Percentiles rank a stretch among this genome's conserved stretches.
Conservation (phyloP, 2,329 filamentous ascomycete genomes). For the Sporothrix brunneoviolacea region DNA sequence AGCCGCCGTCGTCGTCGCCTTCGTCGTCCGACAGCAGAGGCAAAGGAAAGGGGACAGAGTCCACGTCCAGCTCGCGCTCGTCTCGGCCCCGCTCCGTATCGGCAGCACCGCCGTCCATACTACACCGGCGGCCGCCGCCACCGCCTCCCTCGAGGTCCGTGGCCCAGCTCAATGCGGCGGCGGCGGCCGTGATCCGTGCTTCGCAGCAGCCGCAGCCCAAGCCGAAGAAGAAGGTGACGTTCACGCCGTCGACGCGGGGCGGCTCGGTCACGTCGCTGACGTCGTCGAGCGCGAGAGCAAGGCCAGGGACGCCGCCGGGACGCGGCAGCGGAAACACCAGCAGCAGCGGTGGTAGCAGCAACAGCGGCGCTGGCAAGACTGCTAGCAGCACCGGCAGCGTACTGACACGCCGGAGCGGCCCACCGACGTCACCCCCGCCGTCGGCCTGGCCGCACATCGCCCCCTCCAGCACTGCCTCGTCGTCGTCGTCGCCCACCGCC, state of each 20-base stretch:
- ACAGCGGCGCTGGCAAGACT: too few species aligned
- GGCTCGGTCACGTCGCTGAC: slow-evolving; percentile 8
- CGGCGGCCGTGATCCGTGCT: slow-evolving; percentile 1
- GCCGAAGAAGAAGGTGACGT: slow-evolving; percentile 12
- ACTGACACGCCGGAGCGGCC: too few species aligned
- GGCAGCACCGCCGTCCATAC: too few species aligned
- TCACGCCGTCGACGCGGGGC: slow-evolving; percentile 14
- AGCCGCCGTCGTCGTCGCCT: slow-evolving; percentile 18
- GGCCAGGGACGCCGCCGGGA: not conserved
- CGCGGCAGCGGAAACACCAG: slow-evolving; percentile 5
- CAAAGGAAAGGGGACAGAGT: too few species aligned
- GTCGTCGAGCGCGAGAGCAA: not conserved
- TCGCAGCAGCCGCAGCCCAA: not conserved
- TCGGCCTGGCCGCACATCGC: not conserved
- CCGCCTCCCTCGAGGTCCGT: not conserved
- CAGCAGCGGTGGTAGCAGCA: slow-evolving; percentile 7
- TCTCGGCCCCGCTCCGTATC: too few species aligned
- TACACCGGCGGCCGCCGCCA: not conserved
- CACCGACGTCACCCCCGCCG: not conserved
- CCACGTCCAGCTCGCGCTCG: not conserved
- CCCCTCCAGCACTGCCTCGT: not conserved
- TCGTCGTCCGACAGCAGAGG: not conserved
- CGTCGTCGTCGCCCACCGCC: not conserved
- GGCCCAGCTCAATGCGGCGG: not conserved
- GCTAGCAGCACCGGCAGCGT: too few species aligned